These are phyloP conservation scores for Diaporthe sp. DNA, from an alignment of 2,329 filamentous ascomycete species.

Conservation along the genomic window DNA sequence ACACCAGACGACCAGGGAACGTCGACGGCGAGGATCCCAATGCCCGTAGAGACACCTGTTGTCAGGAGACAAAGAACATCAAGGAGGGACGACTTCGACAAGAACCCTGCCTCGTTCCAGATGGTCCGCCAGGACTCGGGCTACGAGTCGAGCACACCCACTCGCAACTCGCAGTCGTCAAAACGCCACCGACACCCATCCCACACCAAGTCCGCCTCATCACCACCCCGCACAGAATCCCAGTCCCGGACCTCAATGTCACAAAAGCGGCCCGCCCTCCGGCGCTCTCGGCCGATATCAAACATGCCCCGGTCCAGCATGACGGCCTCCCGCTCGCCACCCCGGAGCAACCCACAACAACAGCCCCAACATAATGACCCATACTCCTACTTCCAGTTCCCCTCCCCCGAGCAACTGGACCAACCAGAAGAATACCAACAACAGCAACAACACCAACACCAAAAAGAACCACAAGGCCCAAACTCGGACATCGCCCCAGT, in stretches of 20 bases:
- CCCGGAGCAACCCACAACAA: conserved; percentile 43
- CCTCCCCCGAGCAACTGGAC: conserved; percentile 38
- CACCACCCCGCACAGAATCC: conserved; percentile 42
- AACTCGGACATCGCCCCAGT: conserved; percentile 35
- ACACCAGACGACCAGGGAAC: conserved; percentile 46
- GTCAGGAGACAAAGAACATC: conserved; percentile 24
- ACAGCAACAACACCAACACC: neutral
- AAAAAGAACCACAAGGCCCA: conserved; percentile 16
- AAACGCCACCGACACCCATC: conserved; percentile 47
- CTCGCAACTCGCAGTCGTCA: conserved; percentile 54
- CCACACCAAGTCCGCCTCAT: conserved; percentile 46
- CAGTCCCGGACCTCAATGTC: conserved; percentile 33
- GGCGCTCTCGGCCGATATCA: conserved; percentile 52
- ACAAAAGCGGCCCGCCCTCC: conserved; percentile 57
- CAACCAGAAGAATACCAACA: conserved; percentile 21
- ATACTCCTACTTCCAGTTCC: conserved; percentile 59
- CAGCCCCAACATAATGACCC: conserved; percentile 46
- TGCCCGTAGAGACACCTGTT: conserved; percentile 32
- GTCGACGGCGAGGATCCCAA: conserved; percentile 40
- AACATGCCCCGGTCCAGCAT: conserved; percentile 45
- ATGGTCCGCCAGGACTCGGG: conserved; percentile 72
- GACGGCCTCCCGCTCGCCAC: conserved; percentile 47
- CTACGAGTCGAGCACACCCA: conserved; percentile 64
- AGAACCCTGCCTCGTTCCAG: conserved; percentile 50
- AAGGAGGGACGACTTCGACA: conserved; percentile 46